Percentiles rank a stretch among this genome's conserved stretches.
Conservation (phyloP, 495 filamentous ascomycete species). For the Xylaria scruposa region DNA sequence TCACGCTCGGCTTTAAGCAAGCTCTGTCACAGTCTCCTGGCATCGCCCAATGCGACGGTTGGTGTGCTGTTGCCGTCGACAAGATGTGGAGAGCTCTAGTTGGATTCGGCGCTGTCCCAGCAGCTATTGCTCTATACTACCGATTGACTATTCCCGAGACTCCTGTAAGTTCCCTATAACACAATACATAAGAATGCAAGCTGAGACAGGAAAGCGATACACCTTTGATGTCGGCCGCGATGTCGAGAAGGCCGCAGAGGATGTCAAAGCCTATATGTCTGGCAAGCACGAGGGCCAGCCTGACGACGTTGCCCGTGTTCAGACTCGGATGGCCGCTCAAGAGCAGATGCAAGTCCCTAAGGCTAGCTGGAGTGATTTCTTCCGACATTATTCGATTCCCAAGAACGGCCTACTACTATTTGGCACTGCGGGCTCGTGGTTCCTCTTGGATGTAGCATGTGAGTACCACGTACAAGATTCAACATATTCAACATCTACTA, state of each 20-base stretch:
- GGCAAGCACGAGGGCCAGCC: conserved; percentile 64
- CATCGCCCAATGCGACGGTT: conserved; percentile 63
- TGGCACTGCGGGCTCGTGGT: conserved; percentile 82
- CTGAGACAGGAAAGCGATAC: conserved; percentile 55
- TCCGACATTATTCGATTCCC: conserved; percentile 67
- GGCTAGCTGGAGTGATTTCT: conserved; percentile 72
- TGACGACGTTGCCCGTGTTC: conserved; percentile 65
- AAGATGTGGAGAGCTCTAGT: conserved; percentile 86
- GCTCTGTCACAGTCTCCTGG: conserved; percentile 60
- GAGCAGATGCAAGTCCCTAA: conserved; percentile 62
- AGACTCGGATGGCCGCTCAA: conserved; percentile 51
- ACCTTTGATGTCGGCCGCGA: conserved; percentile 85
- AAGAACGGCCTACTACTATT: conserved; percentile 73
- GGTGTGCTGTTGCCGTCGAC: conserved; percentile 73
- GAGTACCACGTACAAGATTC: conserved; percentile 18
- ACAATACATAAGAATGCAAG: neutral
- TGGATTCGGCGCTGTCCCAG: conserved; percentile 81
- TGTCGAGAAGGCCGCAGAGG: conserved; percentile 72
- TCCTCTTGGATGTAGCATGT: conserved; percentile 68
- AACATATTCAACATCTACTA: neutral
- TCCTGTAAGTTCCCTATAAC: conserved; percentile 68
- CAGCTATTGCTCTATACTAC: conserved; percentile 77
- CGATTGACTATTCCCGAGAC: conserved; percentile 84
- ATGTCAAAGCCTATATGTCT: conserved; percentile 68
- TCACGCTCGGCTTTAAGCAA: conserved; percentile 75